Evolutionary conservation across 2,329 filamentous ascomycete genomes (phyloP).

Genomic region (Neocucurbitaria cava): DNA sequence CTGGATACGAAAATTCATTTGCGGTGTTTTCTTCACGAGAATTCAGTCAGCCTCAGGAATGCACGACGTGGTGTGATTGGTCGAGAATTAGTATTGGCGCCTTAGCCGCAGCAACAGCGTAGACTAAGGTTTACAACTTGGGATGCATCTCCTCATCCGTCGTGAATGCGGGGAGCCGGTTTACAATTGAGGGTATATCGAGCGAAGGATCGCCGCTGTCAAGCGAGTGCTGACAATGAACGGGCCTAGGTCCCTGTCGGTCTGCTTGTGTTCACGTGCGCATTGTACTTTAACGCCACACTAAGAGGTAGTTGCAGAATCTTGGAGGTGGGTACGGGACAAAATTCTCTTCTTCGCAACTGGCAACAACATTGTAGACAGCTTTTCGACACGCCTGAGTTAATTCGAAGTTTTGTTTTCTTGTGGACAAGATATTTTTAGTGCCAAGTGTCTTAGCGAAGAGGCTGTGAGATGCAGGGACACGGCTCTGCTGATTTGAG

Average conservation of each 20-base stretch:
- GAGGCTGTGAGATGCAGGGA: too few species aligned
- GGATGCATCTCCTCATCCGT: neutral
- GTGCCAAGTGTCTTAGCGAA: too few species aligned
- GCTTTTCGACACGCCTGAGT: too few species aligned
- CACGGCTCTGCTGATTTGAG: too few species aligned
- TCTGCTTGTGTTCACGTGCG: neutral
- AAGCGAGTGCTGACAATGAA: neutral
- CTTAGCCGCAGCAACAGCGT: neutral
- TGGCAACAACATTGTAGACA: too few species aligned
- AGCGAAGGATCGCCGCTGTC: neutral
- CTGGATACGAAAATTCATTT: constrained; percentile 1
- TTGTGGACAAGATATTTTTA: too few species aligned
- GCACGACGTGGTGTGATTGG: neutral
- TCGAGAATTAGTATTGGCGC: neutral
- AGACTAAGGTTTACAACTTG: neutral
- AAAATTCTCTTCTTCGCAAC: neutral
- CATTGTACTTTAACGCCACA: neutral
- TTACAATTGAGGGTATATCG: neutral
- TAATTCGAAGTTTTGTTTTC: neutral
- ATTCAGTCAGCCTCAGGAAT: neutral
- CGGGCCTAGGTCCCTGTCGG: neutral
- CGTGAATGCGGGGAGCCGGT: constrained; percentile 1
- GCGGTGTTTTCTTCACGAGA: neutral
- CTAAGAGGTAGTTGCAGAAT: neutral
- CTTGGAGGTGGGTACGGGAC: neutral